Evolutionary conservation across 495 filamentous ascomycete genomes (phyloP).

Genomic region (Aspergillus conjunctus): DNA sequence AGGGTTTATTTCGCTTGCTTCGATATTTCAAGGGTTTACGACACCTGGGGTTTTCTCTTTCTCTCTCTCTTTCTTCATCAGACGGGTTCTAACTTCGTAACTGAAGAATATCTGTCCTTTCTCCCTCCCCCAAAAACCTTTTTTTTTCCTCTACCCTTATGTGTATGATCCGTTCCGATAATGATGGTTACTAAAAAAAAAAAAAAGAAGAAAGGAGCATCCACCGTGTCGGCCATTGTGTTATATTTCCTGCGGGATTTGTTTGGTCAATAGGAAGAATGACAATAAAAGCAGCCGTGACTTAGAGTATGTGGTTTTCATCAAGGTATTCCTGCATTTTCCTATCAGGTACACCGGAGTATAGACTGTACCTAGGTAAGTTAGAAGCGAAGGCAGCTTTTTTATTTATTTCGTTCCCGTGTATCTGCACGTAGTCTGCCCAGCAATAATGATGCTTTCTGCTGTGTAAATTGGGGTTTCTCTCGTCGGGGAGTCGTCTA

Average conservation of each 20-base stretch:
- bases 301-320: not conserved
- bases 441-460: too few relatives aligned
- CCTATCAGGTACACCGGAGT: not conserved
- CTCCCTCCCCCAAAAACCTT: too few relatives aligned
- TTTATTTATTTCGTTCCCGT: too few relatives aligned
- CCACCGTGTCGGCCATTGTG: constrained; percentile 43
- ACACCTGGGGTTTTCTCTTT: constrained; percentile 30
- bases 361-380: not conserved
- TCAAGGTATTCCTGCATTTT: not conserved
- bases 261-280: not conserved
- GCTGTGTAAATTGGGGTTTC: too few relatives aligned
- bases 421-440: too few relatives aligned
- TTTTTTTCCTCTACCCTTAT: constrained; percentile 25
- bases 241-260: not conserved
- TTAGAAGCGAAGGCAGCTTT: too few relatives aligned
- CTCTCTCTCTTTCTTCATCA: constrained; percentile 28
- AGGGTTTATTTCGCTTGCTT: constrained; percentile 30
- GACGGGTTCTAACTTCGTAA: constrained; percentile 37
- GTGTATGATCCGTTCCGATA: constrained; percentile 49
- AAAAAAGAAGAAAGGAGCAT: constrained; percentile 15
- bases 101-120: constrained; percentile 27
- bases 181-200: constrained; percentile 45
- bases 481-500: too few relatives aligned
- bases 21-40: constrained; percentile 23
- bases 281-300: not conserved